These are phyloP conservation scores for Pisolithus thermaeus DNA, from an alignment of 1,284 basidiomycete genomes.

Conservation along the genomic window DNA sequence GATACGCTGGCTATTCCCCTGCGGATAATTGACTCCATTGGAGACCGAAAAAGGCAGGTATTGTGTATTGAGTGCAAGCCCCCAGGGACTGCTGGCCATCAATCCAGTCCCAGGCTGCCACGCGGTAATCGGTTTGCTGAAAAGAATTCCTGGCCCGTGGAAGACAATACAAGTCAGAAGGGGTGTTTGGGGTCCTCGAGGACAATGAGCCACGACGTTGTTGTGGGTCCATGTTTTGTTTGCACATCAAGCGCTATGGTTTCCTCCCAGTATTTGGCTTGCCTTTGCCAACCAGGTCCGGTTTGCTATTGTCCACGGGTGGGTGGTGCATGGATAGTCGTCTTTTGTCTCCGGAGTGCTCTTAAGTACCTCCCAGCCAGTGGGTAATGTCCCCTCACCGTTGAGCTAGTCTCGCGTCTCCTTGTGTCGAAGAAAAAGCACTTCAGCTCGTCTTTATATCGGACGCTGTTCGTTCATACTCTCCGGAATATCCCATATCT, in stretches of 20 bases:
- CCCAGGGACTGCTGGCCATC: neutral
- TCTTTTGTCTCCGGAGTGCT: slow-evolving; percentile 20
- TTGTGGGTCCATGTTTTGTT: slow-evolving; percentile 16
- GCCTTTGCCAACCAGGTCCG: neutral
- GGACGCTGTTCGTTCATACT: neutral
- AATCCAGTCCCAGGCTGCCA: too few relatives aligned
- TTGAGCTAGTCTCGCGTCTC: slow-evolving; percentile 19
- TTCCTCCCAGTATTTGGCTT: neutral
- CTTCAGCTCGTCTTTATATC: slow-evolving; percentile 1
- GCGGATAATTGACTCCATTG: neutral
- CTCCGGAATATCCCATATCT: neutral
- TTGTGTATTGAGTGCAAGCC: slow-evolving; percentile 16
- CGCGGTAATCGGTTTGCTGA: too few relatives aligned
- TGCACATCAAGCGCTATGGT: neutral
- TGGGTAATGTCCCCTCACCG: neutral
- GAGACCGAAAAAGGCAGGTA: slow-evolving; percentile 14
- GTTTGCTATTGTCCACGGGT: slow-evolving; percentile 10
- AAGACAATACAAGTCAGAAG: neutral
- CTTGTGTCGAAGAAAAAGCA: neutral
- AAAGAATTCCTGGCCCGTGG: too few relatives aligned
- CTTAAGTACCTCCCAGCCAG: slow-evolving; percentile 13
- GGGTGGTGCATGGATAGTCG: neutral
- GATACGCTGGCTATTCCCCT: neutral
- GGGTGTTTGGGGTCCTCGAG: slow-evolving; percentile 7
- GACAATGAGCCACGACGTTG: slow-evolving; percentile 14